Evolutionary conservation across 345 rosid genomes (phyloP), one percentile per base, ranked within the genome.

Genomic region (Firmiana major): DNA sequence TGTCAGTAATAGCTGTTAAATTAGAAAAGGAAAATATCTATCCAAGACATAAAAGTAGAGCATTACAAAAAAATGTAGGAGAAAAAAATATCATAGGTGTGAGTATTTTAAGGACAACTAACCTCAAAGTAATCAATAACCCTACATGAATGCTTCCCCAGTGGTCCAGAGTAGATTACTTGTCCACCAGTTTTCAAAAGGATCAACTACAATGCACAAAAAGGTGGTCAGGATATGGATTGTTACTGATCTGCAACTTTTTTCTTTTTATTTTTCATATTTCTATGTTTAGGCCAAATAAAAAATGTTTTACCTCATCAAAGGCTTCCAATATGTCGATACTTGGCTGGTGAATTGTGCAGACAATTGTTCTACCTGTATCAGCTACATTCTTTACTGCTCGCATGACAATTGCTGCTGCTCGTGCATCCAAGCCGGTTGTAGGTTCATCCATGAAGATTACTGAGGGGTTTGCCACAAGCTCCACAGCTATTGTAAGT

Each of bases 401-500:
- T 78, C 98, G 80, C 94, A 93, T 88, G 59, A 91, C 94, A 65
- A 93, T 87, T 63, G 94, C 98, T 5, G 98, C 98, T 22, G 98
- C 86, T 86, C 97, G 86, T 62, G 97, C 98, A 78, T 93, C 97
- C n/a, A 91, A 79, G 42, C 98, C 91, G 0, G 98, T 88, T 40
- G 98, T 90, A 34, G 98, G 98, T 77, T 93, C 97, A 76, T 93
- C 98, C 98, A 93, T 93, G 80, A 91, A 93, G 2, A 93, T 87
- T 60, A 93, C 85, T 6, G 91, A 89, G 6, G 97, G 98, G 79
- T 91, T 93, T 58, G 98, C 92, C 26, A 93, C 98, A 46, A 93
- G 87, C 77, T 91, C 93, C 63, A 93, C 97, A 38, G 97, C 93
- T 72, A 93, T 87, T 0, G 97, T 93, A 21, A 93, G 79, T 6